Conservation (phyloP, 305 asterid species). For the Solanum hybrid region DNA sequence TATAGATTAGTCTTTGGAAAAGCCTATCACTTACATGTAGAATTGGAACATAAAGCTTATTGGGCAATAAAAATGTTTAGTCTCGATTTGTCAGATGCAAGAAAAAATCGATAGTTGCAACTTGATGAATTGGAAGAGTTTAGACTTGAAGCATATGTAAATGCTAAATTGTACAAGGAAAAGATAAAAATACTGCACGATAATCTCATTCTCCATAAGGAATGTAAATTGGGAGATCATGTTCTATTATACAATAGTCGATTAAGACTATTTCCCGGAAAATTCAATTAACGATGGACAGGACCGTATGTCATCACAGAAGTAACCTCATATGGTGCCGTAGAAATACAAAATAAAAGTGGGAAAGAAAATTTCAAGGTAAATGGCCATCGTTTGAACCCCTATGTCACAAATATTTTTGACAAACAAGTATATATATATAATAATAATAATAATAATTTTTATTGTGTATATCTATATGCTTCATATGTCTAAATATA, state of each 20-base stretch:
- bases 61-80: not conserved
- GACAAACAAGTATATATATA: not conserved
- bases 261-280: not conserved
- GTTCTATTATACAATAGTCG: not conserved
- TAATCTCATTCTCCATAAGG: not conserved
- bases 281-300: not conserved
- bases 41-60: not conserved
- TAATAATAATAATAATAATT: too few relatives aligned
- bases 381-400: not conserved
- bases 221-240: not conserved
- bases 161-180: not conserved
- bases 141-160: not conserved
- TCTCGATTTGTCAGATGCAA: not conserved
- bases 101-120: not conserved
- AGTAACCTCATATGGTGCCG: not conserved
- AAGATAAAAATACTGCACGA: not conserved
- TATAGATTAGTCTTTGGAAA: not conserved
- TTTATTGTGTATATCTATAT: too few relatives aligned
- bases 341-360: not conserved
- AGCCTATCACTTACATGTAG: not conserved
- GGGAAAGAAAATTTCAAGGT: not conserved
- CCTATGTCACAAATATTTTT: not conserved
- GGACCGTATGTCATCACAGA: not conserved
- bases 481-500: too few relatives aligned
- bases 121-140: not conserved